phyloP scores from a whole-genome alignment of 1,139 yeast species.

The Debaryomyces udenii region DNA sequence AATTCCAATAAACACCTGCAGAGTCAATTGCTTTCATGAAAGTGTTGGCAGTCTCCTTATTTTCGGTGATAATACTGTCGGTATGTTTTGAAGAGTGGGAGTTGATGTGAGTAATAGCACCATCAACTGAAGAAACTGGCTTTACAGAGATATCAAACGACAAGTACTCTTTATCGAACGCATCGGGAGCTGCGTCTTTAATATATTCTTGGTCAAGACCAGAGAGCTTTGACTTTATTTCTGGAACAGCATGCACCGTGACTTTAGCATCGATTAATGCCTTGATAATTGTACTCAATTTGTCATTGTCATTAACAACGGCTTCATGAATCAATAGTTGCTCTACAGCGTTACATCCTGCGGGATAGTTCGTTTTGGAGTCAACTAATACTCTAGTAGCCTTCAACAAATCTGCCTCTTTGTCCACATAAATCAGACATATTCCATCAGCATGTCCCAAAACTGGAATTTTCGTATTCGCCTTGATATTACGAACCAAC shows the following conservation, averaged over 20 bases:
- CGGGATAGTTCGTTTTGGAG: slow-evolving; percentile 94
- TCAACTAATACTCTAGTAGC: slow-evolving; percentile 78
- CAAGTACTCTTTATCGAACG: slow-evolving; percentile 82
- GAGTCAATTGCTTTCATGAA: slow-evolving; percentile 90
- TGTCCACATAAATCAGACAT: slow-evolving; percentile 83
- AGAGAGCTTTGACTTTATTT: slow-evolving; percentile 35
- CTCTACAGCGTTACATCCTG: slow-evolving; percentile 97
- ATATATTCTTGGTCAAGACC: slow-evolving; percentile 22
- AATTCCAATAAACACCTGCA: slow-evolving; percentile 98
- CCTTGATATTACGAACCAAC: slow-evolving; percentile 81
- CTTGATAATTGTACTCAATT: slow-evolving; percentile 47
- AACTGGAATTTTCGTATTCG: slow-evolving; percentile 90
- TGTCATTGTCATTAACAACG: slow-evolving; percentile 36
- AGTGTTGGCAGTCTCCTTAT: slow-evolving; percentile 65
- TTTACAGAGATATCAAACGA: slow-evolving; percentile 80
- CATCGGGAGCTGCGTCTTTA: slow-evolving; percentile 50
- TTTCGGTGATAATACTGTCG: slow-evolving; percentile 84
- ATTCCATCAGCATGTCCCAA: slow-evolving; percentile 99
- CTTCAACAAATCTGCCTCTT: slow-evolving; percentile 71
- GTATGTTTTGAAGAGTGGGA: slow-evolving; percentile 94
- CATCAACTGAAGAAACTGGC: slow-evolving; percentile 57
- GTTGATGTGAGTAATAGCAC: slow-evolving; percentile 84
- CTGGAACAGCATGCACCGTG: slow-evolving; percentile 66
- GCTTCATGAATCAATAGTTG: slow-evolving; percentile 70
- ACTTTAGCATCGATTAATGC: slow-evolving; percentile 68